Evolutionary conservation across 2,329 filamentous ascomycete species (phyloP), one percentile per base, ranked within the genome.

Genomic region (Aureobasidium sp.): DNA sequence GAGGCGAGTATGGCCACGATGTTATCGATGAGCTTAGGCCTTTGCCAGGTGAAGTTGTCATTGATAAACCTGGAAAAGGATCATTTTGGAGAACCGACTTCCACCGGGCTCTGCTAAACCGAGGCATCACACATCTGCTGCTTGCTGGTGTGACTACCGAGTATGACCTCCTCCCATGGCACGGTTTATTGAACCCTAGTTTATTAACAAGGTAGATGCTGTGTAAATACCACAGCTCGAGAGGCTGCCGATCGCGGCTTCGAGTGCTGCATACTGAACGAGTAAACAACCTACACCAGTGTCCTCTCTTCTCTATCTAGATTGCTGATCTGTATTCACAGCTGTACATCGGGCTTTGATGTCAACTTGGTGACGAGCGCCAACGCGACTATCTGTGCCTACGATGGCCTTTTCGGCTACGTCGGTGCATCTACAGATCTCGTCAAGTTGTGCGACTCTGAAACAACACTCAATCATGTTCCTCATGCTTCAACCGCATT

Each of bases 191-290:
- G 21, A 21, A 21, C 21, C 21, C 21, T 21, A 21, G 21, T 21
- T 21, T 21, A 21, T 21, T 21, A 21, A 21, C 21, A 21, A 21
- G 42, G 32, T 30, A 16, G 36, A 69, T 82, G 81, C 65, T 84
- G 82, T 66, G 4, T 85, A 57, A 79, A 79, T 9, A 81, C 80
- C 0, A 82, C 81, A 0, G 73, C 82, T 2, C 73, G 82, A 41
- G 83, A 85, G 69, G 81, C 80, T 36, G 82, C 81, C 62, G 83
- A 85, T 66, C 77, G 83, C n/a, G 83, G 83, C 0, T 85, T 83
- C 64, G 81, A 85, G 66, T 83, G 80, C 69, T 85, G 82, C 73
- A 75, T 79, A 16, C 69, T 81, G 25, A 72, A 70, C 7, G 77
- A 81, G 53, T 58, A 44, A 42, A 25, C 16, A 11, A 3, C 8